These are phyloP conservation scores for Mortierella sp. DNA, from an alignment of 371 early-diverging fungal genomes.

Conservation along the genomic window DNA sequence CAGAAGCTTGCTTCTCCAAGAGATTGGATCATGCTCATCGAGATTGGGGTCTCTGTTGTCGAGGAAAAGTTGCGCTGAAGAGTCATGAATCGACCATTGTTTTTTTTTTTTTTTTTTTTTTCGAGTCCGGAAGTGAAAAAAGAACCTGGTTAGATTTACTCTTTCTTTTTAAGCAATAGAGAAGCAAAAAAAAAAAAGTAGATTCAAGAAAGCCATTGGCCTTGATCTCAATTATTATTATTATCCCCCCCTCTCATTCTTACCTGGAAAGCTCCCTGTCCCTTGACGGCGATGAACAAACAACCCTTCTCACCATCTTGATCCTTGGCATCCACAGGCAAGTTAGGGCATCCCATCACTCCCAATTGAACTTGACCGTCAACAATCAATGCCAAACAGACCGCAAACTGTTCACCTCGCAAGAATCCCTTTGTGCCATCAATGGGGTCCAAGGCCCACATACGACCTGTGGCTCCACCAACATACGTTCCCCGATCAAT, in stretches of 20 bases:
- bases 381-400: conserved; percentile 92
- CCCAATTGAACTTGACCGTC: conserved; percentile 92
- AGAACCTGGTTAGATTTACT: background rate
- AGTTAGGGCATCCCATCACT: conserved; percentile 95
- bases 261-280: conserved; percentile 93
- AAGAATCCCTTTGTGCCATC: conserved; percentile 96
- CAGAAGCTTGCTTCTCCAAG: conserved; percentile 82
- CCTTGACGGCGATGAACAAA: conserved; percentile 83
- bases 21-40: conserved; percentile 64
- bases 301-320: conserved; percentile 79
- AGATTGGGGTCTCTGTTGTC: conserved; percentile 68
- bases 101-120: background rate
- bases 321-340: conserved; percentile 74
- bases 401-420: conserved; percentile 97
- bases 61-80: conserved; percentile 72
- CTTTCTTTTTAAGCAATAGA: too few relatives aligned
- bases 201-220: too few relatives aligned
- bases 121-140: conserved; percentile 13
- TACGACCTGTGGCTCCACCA: conserved; percentile 85
- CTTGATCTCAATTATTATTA: too few relatives aligned
- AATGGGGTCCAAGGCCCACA: conserved; percentile 98
- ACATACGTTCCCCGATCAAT: conserved; percentile 92
- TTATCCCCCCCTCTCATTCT: too few relatives aligned
- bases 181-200: background rate
- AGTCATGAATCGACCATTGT: background rate